Percentiles rank a stretch among this genome's conserved stretches.
These are phyloP conservation scores for Prunus kanzakura DNA, from an alignment of 306 rosid genomes.

Conservation along the genomic window DNA sequence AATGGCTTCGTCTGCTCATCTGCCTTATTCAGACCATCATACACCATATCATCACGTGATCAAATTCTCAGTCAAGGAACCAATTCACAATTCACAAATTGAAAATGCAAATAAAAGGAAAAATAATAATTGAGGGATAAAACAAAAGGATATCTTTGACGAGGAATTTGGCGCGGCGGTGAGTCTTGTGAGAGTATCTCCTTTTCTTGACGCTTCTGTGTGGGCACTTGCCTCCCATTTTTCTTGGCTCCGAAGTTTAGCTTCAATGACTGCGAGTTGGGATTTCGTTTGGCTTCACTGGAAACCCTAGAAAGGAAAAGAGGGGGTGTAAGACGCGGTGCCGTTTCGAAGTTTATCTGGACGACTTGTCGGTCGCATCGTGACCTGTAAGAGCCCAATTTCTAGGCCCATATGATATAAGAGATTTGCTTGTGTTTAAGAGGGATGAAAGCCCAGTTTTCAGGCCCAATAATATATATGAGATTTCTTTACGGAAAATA, in stretches of 20 bases:
- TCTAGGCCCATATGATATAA: background rate
- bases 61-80: conserved; percentile 46
- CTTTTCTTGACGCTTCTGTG: conserved; percentile 83
- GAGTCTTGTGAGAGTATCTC: conserved; percentile 73
- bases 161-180: conserved; percentile 68
- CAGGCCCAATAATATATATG: background rate
- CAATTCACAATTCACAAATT: background rate
- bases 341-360: background rate
- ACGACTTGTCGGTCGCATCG: background rate
- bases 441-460: background rate
- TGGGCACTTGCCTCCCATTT: conserved; percentile 97
- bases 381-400: background rate
- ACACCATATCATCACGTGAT: conserved; percentile 82
- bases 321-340: background rate
- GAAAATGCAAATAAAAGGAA: background rate
- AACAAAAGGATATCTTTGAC: conserved; percentile 65
- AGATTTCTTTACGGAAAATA: too few relatives aligned
- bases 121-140: background rate
- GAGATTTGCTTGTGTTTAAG: background rate
- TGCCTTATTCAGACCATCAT: conserved; percentile 48
- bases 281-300: conserved; percentile 13
- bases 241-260: conserved; percentile 14
- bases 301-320: background rate
- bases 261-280: conserved; percentile 20
- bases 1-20: conserved; percentile 44